A percentile compares a stretch with the other conserved stretches of the same genome.
Conservation (phyloP, 129 eudicot genomes). For the Oenanthe sinensis region DNA sequence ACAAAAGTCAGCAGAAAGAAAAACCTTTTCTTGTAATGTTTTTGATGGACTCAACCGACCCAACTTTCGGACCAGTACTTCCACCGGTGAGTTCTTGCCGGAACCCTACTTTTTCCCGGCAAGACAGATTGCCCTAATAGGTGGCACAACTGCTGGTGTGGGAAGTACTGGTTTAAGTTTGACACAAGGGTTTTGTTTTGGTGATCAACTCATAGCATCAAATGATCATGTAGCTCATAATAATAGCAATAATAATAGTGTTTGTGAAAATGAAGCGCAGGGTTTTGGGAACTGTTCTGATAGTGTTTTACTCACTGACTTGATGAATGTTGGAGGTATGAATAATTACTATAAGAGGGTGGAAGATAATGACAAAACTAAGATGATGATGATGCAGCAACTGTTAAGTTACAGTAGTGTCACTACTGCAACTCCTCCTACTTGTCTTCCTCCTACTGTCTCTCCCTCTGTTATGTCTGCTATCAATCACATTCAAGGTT, state of each 20-base stretch:
- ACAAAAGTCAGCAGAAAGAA: slow-evolving; percentile 24
- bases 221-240: slow-evolving; percentile 9
- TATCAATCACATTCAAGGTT: slow-evolving; percentile 47
- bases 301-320: slow-evolving; percentile 41
- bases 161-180: slow-evolving; percentile 5
- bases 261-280: slow-evolving; percentile 10
- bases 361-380: slow-evolving; percentile 39
- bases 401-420: slow-evolving; percentile 24
- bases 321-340: slow-evolving; percentile 28
- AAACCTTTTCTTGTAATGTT: slow-evolving; percentile 19
- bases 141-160: slow-evolving; percentile 10
- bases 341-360: slow-evolving; percentile 17
- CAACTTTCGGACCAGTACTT: slow-evolving; percentile 8
- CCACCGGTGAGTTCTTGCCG: slow-evolving; percentile 31
- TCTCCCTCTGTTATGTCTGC: slow-evolving; percentile 27
- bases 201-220: slow-evolving; percentile 21
- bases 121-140: slow-evolving; percentile 12
- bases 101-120: slow-evolving; percentile 47
- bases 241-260: background rate
- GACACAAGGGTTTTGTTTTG: slow-evolving; percentile 47
- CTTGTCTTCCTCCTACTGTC: slow-evolving; percentile 23
- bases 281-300: slow-evolving; percentile 35
- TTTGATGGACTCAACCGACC: slow-evolving; percentile 43
- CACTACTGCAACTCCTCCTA: slow-evolving; percentile 18
- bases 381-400: slow-evolving; percentile 25